These are phyloP conservation scores for Sphenostylis stenocarpa DNA, from an alignment of 306 rosid species.

Conservation along the genomic window DNA sequence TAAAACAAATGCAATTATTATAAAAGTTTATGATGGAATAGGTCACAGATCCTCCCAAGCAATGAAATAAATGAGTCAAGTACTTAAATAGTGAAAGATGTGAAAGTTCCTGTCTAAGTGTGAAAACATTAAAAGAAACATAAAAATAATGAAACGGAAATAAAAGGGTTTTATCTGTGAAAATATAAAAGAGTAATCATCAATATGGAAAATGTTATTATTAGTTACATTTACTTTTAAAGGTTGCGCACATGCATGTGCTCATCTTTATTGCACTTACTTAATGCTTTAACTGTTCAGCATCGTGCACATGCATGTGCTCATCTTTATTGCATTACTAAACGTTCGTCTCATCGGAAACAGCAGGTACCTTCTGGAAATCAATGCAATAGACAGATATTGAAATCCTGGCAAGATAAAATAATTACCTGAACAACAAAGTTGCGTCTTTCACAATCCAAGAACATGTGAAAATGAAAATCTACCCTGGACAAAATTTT, in stretches of 20 bases:
- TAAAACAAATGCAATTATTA: background rate
- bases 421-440: constrained; percentile 83
- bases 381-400: background rate
- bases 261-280: background rate
- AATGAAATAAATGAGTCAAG: background rate
- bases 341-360: background rate
- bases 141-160: background rate
- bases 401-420: background rate
- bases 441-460: constrained; percentile 91
- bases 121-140: background rate
- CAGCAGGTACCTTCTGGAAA: constrained; percentile 3
- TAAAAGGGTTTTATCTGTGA: background rate
- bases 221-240: background rate
- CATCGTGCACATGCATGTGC: background rate
- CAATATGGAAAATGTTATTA: background rate
- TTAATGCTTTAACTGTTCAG: background rate
- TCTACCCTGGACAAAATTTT: constrained; percentile 60
- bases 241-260: background rate
- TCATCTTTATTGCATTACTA: constrained; percentile 17
- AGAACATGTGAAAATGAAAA: constrained; percentile 80
- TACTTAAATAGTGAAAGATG: no score
- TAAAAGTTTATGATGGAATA: background rate
- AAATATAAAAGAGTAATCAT: background rate
- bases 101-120: background rate
- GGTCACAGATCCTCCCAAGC: background rate